Conservation (phyloP, 2,329 filamentous ascomycete species). For the Diplodia seriata region DNA sequence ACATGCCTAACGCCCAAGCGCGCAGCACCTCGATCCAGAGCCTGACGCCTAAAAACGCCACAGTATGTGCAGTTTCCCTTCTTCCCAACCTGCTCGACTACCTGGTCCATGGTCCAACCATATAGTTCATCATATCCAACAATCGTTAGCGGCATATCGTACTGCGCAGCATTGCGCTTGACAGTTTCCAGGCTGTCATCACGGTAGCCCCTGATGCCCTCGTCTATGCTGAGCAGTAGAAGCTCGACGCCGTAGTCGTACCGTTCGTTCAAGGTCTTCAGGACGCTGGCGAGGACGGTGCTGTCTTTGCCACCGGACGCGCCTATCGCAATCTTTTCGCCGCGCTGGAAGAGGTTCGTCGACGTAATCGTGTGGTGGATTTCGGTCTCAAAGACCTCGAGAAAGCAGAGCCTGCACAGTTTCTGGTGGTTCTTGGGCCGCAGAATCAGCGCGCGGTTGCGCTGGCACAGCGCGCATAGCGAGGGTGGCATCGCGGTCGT, state of each 20-base stretch:
- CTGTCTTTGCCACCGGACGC: slow-evolving; percentile 98
- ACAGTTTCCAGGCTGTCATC: slow-evolving; percentile 97
- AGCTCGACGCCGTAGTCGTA: slow-evolving; percentile 86
- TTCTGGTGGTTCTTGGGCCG: slow-evolving; percentile 95
- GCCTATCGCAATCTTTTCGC: slow-evolving; percentile 90
- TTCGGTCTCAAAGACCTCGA: slow-evolving; percentile 86
- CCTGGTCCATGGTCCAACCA: slow-evolving; percentile 99
- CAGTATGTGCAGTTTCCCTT: slow-evolving; percentile 99
- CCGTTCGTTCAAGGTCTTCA: slow-evolving; percentile 92
- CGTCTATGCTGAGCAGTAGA: slow-evolving; percentile 88
- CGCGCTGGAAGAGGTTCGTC: slow-evolving; percentile 79
- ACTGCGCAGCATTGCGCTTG: slow-evolving; percentile 89
- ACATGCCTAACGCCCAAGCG: slow-evolving; percentile 89
- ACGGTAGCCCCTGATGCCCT: slow-evolving; percentile 95
- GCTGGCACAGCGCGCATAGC: slow-evolving; percentile 77
- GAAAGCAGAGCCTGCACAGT: slow-evolving; percentile 88
- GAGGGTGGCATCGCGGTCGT: slow-evolving; percentile 73
- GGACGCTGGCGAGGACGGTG: slow-evolving; percentile 90
- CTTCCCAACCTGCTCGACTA: slow-evolving; percentile 94
- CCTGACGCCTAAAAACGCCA: slow-evolving; percentile 93
- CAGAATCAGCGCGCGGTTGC: slow-evolving; percentile 83
- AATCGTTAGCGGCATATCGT: slow-evolving; percentile 89
- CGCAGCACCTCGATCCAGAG: slow-evolving; percentile 88
- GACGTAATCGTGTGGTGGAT: slow-evolving; percentile 89
- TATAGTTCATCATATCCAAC: slow-evolving; percentile 94